Conservation (phyloP, 2,329 filamentous ascomycete genomes). For the Epichloe hybrida region DNA sequence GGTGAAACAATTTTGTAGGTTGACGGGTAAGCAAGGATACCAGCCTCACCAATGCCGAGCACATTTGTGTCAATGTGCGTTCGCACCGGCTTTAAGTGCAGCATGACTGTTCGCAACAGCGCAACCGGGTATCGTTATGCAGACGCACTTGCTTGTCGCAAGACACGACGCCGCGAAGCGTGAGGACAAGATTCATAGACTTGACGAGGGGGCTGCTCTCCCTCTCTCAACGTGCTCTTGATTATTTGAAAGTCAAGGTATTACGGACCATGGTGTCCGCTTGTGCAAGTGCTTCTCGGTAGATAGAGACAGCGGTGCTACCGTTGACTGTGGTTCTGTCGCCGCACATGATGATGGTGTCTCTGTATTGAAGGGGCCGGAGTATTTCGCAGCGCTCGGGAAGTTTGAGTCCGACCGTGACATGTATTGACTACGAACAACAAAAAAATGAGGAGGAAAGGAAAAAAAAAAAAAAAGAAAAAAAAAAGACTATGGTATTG, state of each 20-base stretch:
- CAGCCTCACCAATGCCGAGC: constrained; percentile 4
- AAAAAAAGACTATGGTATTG: too few relatives aligned
- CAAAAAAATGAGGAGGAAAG: too few relatives aligned
- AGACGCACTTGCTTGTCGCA: constrained; percentile 80
- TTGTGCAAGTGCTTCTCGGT: background rate
- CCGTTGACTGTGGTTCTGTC: background rate
- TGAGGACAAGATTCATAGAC: constrained; percentile 83
- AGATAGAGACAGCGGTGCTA: background rate
- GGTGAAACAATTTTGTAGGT: constrained; percentile 80
- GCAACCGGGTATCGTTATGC: constrained; percentile 5
- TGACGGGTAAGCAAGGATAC: constrained; percentile 1
- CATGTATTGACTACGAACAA: too few relatives aligned
- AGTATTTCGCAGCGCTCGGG: too few relatives aligned
- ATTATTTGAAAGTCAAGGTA: too few relatives aligned
- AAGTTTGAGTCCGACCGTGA: background rate
- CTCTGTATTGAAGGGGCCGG: background rate
- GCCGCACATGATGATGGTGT: constrained; percentile 1
- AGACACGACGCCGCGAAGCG: constrained; percentile 41
- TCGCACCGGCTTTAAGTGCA: constrained; percentile 70
- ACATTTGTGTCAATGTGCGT: constrained; percentile 30
- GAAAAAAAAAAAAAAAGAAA: too few relatives aligned
- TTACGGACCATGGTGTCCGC: too few relatives aligned
- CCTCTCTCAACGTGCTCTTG: too few relatives aligned
- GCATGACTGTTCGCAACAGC: constrained; percentile 79
- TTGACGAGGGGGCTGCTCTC: constrained; percentile 45